phyloP scores from a whole-genome alignment of 2,329 filamentous ascomycete genomes.

The Fusarium mexicanum region DNA sequence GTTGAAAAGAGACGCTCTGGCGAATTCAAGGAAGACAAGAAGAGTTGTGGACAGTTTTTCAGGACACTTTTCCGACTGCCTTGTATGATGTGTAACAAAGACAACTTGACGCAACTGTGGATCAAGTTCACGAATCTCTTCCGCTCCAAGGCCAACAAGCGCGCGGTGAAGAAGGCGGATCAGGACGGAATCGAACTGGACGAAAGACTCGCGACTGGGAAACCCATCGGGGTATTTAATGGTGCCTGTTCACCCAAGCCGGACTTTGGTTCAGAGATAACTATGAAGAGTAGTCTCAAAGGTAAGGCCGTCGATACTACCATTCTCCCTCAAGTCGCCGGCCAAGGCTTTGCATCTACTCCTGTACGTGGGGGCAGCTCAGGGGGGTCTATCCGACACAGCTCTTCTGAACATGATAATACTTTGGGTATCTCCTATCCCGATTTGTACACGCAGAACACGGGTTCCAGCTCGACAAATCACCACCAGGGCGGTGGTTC shows the following conservation, averaged over 20 bases:
- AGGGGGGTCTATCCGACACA: not conserved
- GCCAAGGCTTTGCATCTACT: not conserved
- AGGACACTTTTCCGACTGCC: not conserved
- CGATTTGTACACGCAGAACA: too few species aligned
- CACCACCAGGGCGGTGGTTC: not conserved
- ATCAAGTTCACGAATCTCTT: constrained; percentile 25
- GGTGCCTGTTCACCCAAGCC: not conserved
- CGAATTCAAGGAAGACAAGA: constrained; percentile 16
- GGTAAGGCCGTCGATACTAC: not conserved
- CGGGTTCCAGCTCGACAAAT: not conserved
- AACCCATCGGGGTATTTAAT: constrained; percentile 5
- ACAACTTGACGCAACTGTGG: constrained; percentile 3
- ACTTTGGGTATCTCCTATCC: not conserved
- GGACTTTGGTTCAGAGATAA: not conserved
- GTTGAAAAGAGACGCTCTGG: constrained; percentile 12
- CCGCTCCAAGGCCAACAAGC: constrained; percentile 15
- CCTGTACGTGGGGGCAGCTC: not conserved
- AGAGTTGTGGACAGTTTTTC: not conserved
- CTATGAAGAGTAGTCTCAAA: not conserved
- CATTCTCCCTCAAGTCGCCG: not conserved
- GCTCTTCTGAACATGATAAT: not conserved
- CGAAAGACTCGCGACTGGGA: not conserved
- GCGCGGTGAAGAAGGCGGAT: not conserved
- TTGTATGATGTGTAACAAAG: not conserved
- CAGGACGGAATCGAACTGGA: not conserved